These are phyloP conservation scores for Pelargonium myrrhifolium DNA, from an alignment of 441 rosid species.

Conservation along the genomic window DNA sequence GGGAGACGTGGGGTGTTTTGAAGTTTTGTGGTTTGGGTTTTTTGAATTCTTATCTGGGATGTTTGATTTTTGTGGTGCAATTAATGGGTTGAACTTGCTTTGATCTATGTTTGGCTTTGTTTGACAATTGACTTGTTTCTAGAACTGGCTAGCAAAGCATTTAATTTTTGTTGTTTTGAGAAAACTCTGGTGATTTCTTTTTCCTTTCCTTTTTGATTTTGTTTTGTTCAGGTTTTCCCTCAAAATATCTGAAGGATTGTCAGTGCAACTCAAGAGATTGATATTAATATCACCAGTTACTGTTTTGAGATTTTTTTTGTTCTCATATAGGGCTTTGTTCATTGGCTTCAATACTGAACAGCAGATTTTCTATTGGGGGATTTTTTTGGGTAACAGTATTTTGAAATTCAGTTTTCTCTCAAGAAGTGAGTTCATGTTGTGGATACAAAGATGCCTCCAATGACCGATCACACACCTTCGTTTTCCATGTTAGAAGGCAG, in stretches of 20 bases:
- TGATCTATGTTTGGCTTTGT: neutral
- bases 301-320: neutral
- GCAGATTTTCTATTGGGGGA: neutral
- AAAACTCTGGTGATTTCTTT: neutral
- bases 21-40: neutral
- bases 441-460: neutral
- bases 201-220: neutral
- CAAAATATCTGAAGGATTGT: constrained; percentile 3
- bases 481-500: constrained; percentile 39
- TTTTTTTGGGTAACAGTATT: neutral
- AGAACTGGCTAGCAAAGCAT: neutral
- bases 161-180: neutral
- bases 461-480: constrained; percentile 4
- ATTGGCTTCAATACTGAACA: neutral
- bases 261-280: neutral
- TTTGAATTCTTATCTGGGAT: neutral
- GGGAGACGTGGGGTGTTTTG: neutral
- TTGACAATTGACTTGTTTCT: neutral
- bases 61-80: neutral
- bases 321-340: neutral
- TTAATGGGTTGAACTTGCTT: neutral
- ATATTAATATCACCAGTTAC: neutral
- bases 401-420: neutral
- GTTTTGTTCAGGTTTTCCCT: neutral
- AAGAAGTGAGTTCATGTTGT: neutral